A percentile compares a stretch with the other conserved stretches of the same genome.
These are phyloP conservation scores for Rhododendron kiyosumense DNA, from an alignment of 148 eudicot species.

Conservation along the genomic window DNA sequence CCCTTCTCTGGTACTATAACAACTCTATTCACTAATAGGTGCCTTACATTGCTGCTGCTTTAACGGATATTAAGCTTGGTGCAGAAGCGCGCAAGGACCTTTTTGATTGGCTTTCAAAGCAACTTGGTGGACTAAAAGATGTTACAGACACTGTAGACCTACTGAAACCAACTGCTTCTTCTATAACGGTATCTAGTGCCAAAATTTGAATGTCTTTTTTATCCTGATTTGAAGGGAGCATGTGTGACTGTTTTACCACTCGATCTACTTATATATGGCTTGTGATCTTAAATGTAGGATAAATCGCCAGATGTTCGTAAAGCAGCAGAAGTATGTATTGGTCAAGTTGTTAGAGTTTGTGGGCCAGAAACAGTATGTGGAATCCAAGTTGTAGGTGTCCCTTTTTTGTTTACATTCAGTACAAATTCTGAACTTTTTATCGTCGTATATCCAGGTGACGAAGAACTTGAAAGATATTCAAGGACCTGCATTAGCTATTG, in stretches of 20 bases:
- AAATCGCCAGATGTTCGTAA: constrained; percentile 99
- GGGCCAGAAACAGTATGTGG: constrained; percentile 61
- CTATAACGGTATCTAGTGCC: constrained; percentile 64
- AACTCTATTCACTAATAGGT: constrained; percentile 30
- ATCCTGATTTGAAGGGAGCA: no score
- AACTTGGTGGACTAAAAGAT: constrained; percentile 49
- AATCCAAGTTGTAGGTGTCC: neutral
- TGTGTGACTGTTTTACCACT: no score
- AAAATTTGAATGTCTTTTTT: no score
- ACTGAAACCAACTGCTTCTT: constrained; percentile 63
- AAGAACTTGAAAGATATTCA: constrained; percentile 86
- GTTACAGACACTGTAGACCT: constrained; percentile 76
- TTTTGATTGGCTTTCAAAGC: constrained; percentile 86
- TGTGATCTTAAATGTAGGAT: constrained; percentile 39
- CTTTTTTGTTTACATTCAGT: neutral
- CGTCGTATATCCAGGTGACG: constrained; percentile 46
- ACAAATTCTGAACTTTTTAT: neutral
- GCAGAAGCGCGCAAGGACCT: constrained; percentile 98
- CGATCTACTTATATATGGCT: neutral
- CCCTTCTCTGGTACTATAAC: no score
- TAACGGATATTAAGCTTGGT: constrained; percentile 77
- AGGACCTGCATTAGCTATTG: constrained; percentile 74
- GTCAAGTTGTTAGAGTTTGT: constrained; percentile 69
- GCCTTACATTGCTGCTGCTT: constrained; percentile 65
- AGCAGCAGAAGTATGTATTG: constrained; percentile 73